Percentiles rank a stretch among this genome's conserved stretches.
Evolutionary conservation across 306 rosid species (phyloP).

Genomic region (Casuarina cunninghamiana): DNA sequence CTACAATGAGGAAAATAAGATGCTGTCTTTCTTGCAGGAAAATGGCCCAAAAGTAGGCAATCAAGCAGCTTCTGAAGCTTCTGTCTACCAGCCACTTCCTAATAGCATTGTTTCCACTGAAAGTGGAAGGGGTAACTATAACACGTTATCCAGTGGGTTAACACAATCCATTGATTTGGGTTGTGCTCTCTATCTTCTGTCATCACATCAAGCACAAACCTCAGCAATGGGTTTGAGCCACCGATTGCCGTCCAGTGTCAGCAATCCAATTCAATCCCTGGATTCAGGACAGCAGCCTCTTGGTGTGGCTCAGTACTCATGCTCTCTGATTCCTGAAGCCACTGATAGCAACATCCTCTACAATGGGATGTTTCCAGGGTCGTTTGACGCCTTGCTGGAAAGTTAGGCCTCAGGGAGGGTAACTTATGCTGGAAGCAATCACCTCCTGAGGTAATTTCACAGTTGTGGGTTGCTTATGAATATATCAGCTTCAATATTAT

Average conservation of each 20-base stretch:
- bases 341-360: constrained; percentile 7
- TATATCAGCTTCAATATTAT: not conserved
- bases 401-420: constrained; percentile 26
- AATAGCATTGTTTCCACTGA: constrained; percentile 18
- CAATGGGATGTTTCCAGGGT: constrained; percentile 25
- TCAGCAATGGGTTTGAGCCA: constrained; percentile 23
- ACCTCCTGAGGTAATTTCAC: not conserved
- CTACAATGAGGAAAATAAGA: constrained; percentile 28
- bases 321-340: constrained; percentile 8
- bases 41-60: constrained; percentile 21
- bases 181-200: constrained; percentile 74
- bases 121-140: constrained; percentile 23
- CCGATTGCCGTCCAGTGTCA: constrained; percentile 24
- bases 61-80: constrained; percentile 26
- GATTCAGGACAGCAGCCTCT: constrained; percentile 25
- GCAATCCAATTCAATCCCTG: constrained; percentile 28
- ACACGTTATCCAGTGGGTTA: constrained; percentile 19
- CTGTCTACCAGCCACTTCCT: constrained; percentile 28
- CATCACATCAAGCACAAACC: constrained; percentile 40
- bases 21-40: constrained; percentile 28
- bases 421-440: constrained; percentile 42
- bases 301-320: constrained; percentile 18
- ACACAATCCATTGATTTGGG: constrained; percentile 40
- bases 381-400: constrained; percentile 37
- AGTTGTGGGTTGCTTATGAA: not conserved